Evolutionary conservation across 345 rosid genomes (phyloP).

Genomic region (Hevea brasiliensis): DNA sequence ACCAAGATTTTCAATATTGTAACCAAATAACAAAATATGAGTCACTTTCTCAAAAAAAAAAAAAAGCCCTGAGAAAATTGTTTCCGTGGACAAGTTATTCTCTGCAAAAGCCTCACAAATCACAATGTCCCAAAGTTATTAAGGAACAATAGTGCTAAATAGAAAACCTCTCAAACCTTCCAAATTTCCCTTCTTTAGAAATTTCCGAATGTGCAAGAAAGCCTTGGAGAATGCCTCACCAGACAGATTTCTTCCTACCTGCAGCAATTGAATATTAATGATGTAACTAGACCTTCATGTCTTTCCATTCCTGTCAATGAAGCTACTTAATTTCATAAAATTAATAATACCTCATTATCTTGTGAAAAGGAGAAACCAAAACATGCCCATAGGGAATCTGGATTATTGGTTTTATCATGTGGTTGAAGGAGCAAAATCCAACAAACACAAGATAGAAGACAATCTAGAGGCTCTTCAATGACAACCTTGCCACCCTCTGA

Average conservation of each 20-base stretch:
- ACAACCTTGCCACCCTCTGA: conserved; percentile 47
- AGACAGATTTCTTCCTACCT: conserved; percentile 53
- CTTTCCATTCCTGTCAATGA: conserved; percentile 1
- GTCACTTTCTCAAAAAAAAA: neutral
- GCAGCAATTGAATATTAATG: conserved; percentile 29
- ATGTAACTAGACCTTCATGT: conserved; percentile 4
- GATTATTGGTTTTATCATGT: conserved; percentile 39
- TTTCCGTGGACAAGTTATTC: neutral
- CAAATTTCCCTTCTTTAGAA: conserved; percentile 45
- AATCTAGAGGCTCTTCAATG: conserved; percentile 73
- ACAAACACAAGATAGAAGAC: conserved; percentile 69
- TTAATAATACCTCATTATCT: conserved; percentile 63
- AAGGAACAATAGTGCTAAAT: conserved; percentile 2
- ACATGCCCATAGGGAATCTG: conserved; percentile 54
- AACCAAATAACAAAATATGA: neutral
- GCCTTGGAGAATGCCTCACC: conserved; percentile 55
- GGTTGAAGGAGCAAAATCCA: conserved; percentile 72
- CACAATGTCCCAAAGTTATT: neutral
- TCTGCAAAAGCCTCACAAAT: neutral
- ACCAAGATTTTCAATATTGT: neutral
- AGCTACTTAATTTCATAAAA: conserved; percentile 13
- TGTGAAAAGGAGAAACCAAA: conserved; percentile 88
- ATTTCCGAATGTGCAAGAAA: conserved; percentile 53
- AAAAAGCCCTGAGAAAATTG: neutral
- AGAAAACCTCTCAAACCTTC: conserved; percentile 48